Percentiles rank a stretch among this genome's conserved stretches.
phyloP scores from a whole-genome alignment of 371 early-diverging fungal genomes.

The Apophysomyces ossiformis region DNA sequence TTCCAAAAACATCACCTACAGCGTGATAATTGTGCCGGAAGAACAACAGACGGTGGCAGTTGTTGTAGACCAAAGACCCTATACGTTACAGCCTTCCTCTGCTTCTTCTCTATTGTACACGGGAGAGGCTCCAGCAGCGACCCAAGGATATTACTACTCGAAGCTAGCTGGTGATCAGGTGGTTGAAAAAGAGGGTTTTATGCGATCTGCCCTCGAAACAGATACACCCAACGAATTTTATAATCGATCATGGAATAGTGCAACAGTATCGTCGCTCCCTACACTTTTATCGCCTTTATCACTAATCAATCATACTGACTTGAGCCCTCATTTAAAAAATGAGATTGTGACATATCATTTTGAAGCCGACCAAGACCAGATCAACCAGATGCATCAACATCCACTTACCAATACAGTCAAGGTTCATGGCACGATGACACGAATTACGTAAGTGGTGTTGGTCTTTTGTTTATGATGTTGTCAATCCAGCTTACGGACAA shows the following conservation, averaged over 20 bases:
- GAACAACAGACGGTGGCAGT: slow-evolving; percentile 16
- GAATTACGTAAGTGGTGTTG: slow-evolving; percentile 21
- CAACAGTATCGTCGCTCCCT: slow-evolving; percentile 7
- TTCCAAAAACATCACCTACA: slow-evolving; percentile 14
- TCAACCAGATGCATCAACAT: slow-evolving; percentile 24
- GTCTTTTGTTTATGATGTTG: neutral
- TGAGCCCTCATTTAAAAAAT: slow-evolving; percentile 18
- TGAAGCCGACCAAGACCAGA: slow-evolving; percentile 16
- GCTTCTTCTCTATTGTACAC: slow-evolving; percentile 15
- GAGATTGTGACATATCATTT: slow-evolving; percentile 28
- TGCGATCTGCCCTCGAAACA: slow-evolving; percentile 6
- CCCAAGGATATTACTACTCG: slow-evolving; percentile 14
- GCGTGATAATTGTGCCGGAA: slow-evolving; percentile 17
- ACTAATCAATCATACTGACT: slow-evolving; percentile 21
- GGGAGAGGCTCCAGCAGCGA: slow-evolving; percentile 25
- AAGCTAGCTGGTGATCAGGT: slow-evolving; percentile 8
- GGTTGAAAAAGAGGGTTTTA: slow-evolving; percentile 15
- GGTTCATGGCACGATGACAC: slow-evolving; percentile 16
- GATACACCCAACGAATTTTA: slow-evolving; percentile 28
- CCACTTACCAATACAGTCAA: slow-evolving; percentile 11
- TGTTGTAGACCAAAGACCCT: slow-evolving; percentile 20
- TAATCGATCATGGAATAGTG: slow-evolving; percentile 19
- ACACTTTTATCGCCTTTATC: slow-evolving; percentile 20
- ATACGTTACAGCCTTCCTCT: slow-evolving; percentile 7
- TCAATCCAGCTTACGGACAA: neutral